phyloP scores from a whole-genome alignment of 805 yeast genomes.

The Barnettozyma wickerhamii region DNA sequence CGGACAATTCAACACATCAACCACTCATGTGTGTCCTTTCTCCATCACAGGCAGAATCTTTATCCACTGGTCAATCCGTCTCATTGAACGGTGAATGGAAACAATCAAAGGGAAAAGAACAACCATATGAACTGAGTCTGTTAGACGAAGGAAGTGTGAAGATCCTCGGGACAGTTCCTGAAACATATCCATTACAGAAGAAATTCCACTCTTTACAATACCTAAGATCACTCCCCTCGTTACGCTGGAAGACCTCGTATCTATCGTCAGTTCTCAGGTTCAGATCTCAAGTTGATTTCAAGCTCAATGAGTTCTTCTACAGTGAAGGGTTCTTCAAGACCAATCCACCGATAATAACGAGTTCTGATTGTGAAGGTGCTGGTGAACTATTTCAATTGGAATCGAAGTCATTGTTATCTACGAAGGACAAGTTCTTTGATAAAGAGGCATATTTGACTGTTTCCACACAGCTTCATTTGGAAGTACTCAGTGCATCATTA shows the following conservation, averaged over 20 bases:
- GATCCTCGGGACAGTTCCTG: constrained; percentile 58
- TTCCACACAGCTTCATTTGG: constrained; percentile 88
- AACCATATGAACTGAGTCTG: constrained; percentile 46
- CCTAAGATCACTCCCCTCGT: constrained; percentile 67
- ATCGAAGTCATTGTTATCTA: constrained; percentile 23
- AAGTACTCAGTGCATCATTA: constrained; percentile 68
- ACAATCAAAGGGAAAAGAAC: constrained; percentile 46
- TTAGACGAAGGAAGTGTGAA: constrained; percentile 30
- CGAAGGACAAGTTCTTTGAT: constrained; percentile 48
- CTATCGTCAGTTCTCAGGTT: constrained; percentile 64
- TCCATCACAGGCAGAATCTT: constrained; percentile 26
- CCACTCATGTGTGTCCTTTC: constrained; percentile 54
- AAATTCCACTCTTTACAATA: constrained; percentile 63
- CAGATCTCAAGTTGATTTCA: constrained; percentile 61
- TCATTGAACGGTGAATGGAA: constrained; percentile 39
- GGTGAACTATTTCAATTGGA: constrained; percentile 78
- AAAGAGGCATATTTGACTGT: constrained; percentile 74
- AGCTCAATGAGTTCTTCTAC: constrained; percentile 51
- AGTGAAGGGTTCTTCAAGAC: constrained; percentile 59
- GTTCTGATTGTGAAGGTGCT: constrained; percentile 96
- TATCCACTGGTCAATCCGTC: constrained; percentile 47
- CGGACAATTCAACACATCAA: constrained; percentile 66
- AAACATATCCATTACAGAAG: constrained; percentile 78
- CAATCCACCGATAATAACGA: constrained; percentile 80
- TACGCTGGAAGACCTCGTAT: constrained; percentile 70